Percentiles rank a stretch among this genome's conserved stretches.
Conservation (phyloP, 2,329 filamentous ascomycete species). For the Claviceps citrina region DNA sequence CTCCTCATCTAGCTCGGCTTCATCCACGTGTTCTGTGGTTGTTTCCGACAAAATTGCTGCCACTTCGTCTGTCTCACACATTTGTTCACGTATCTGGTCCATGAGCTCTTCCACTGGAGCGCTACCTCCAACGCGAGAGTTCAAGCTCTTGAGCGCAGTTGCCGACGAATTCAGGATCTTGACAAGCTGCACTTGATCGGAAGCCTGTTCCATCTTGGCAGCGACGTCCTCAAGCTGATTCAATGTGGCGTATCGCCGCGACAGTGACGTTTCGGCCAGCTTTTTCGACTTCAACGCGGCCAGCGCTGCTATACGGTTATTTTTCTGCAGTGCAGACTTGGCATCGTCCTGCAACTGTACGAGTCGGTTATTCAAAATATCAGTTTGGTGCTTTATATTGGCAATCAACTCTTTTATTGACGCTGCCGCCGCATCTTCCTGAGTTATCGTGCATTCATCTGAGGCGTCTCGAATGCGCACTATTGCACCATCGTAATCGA, state of each 20-base stretch:
- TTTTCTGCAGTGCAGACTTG: slow-evolving; percentile 52
- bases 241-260: slow-evolving; percentile 56
- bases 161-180: slow-evolving; percentile 68
- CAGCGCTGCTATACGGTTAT: slow-evolving; percentile 61
- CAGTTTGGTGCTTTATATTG: slow-evolving; percentile 58
- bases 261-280: slow-evolving; percentile 57
- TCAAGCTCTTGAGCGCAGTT: slow-evolving; percentile 55
- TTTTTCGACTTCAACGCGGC: slow-evolving; percentile 73
- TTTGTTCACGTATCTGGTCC: slow-evolving; percentile 62
- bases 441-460: slow-evolving; percentile 42
- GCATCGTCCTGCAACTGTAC: slow-evolving; percentile 49
- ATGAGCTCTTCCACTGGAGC: slow-evolving; percentile 64
- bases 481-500: slow-evolving; percentile 48
- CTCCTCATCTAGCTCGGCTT: slow-evolving; percentile 76
- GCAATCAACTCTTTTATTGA: slow-evolving; percentile 66
- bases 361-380: slow-evolving; percentile 50
- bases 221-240: slow-evolving; percentile 73
- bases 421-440: slow-evolving; percentile 69
- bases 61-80: slow-evolving; percentile 70
- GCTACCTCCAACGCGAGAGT: slow-evolving; percentile 60
- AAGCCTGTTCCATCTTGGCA: slow-evolving; percentile 68
- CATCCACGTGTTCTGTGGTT: slow-evolving; percentile 45
- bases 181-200: slow-evolving; percentile 71
- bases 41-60: slow-evolving; percentile 57
- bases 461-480: slow-evolving; percentile 55